phyloP scores from a whole-genome alignment of 352 stramenopile genomes.

The Globisporangium paroecandrum region DNA sequence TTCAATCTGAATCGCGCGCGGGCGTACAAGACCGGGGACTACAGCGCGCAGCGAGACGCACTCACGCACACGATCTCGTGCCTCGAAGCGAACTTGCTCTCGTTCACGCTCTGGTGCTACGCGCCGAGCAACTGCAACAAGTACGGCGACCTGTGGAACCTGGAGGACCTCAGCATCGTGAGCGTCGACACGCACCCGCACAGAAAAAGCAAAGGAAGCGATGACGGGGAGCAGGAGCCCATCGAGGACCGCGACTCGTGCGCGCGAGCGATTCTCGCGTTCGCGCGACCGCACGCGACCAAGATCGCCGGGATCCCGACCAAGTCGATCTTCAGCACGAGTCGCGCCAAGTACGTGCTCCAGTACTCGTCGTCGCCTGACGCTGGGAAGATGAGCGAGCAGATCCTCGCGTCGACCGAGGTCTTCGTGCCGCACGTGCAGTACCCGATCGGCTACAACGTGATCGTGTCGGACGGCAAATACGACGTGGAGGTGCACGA shows the following conservation, averaged over 20 bases:
- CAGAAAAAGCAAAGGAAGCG: not conserved
- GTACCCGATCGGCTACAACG: conserved; percentile 60
- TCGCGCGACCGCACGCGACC: conserved; percentile 61
- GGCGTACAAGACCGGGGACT: conserved; percentile 49
- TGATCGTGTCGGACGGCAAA: conserved; percentile 56
- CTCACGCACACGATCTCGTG: conserved; percentile 72
- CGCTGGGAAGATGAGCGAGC: conserved; percentile 22
- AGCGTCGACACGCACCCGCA: conserved; percentile 28
- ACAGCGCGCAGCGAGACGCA: conserved; percentile 47
- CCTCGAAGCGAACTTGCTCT: conserved; percentile 71
- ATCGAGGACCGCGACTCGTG: conserved; percentile 34
- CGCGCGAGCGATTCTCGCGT: conserved; percentile 49
- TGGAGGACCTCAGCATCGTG: conserved; percentile 83
- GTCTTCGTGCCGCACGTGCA: conserved; percentile 77
- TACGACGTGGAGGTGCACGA: conserved; percentile 45
- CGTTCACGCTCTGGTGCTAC: conserved; percentile 91
- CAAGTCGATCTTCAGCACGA: conserved; percentile 56
- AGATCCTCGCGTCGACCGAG: conserved; percentile 34
- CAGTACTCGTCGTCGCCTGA: conserved; percentile 33
- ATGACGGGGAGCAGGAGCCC: not conserved
- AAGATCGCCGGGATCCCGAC: conserved; percentile 63
- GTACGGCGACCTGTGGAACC: conserved; percentile 84
- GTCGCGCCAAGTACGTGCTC: conserved; percentile 52
- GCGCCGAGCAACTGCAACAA: conserved; percentile 71
- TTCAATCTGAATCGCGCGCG: conserved; percentile 60